Percentiles rank a stretch among this genome's conserved stretches.
phyloP scores from a whole-genome alignment of 495 filamentous ascomycete genomes.

The Tuber umbilicatum region DNA sequence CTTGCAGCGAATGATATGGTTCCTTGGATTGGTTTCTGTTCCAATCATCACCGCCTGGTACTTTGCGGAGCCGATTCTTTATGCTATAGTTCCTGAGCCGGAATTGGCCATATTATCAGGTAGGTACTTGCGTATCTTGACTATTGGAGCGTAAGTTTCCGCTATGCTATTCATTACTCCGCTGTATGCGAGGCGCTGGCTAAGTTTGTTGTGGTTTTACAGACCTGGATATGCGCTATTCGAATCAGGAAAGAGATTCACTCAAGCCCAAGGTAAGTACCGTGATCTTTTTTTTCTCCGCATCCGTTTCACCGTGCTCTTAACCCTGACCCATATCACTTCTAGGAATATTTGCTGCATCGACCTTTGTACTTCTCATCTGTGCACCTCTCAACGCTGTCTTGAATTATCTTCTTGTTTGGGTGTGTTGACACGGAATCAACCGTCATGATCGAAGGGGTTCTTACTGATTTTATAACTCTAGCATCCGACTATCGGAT shows the following conservation, averaged over 20 bases:
- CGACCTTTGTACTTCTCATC: conserved; percentile 59
- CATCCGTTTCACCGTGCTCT: background rate
- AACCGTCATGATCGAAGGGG: background rate
- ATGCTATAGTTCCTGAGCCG: conserved; percentile 54
- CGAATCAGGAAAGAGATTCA: conserved; percentile 63
- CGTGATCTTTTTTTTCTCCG: background rate
- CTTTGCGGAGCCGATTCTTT: conserved; percentile 52
- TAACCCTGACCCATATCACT: background rate
- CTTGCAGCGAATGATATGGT: conserved; percentile 62
- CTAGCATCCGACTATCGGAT: conserved; percentile 53
- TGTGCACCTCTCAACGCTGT: conserved; percentile 61
- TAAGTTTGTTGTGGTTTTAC: background rate
- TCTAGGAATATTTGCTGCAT: conserved; percentile 53
- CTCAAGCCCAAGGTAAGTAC: conserved; percentile 59
- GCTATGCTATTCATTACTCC: background rate
- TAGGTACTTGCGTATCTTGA: conserved; percentile 59
- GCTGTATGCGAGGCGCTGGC: background rate
- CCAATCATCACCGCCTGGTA: conserved; percentile 59
- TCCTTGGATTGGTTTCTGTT: conserved; percentile 57
- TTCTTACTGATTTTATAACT: conserved; percentile 4
- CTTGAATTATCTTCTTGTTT: conserved; percentile 64
- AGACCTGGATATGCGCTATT: conserved; percentile 61
- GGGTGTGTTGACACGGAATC: conserved; percentile 44
- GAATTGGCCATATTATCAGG: conserved; percentile 60
- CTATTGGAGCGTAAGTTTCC: conserved; percentile 49